phyloP scores from a whole-genome alignment of 495 filamentous ascomycete genomes.

The Xylona heveae region DNA sequence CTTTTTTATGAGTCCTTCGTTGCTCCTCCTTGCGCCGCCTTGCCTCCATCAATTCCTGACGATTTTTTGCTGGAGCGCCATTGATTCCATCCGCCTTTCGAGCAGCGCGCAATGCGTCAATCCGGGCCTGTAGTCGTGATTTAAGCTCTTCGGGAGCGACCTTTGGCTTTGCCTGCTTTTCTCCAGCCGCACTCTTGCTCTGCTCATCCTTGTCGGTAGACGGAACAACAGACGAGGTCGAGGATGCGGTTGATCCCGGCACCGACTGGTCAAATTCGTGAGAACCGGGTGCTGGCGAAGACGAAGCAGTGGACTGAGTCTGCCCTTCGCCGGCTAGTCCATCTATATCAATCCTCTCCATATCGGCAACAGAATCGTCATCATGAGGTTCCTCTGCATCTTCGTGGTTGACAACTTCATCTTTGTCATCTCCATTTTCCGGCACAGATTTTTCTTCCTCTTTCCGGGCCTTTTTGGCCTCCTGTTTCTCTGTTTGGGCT shows the following conservation, averaged over 20 bases:
- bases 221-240: slow-evolving; percentile 45
- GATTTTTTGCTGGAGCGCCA: slow-evolving; percentile 55
- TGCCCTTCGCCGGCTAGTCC: slow-evolving; percentile 18
- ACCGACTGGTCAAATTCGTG: slow-evolving; percentile 40
- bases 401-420: slow-evolving; percentile 9
- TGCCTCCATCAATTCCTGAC: slow-evolving; percentile 77
- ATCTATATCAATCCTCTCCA: slow-evolving; percentile 24
- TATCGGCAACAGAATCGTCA: slow-evolving; percentile 15
- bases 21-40: slow-evolving; percentile 70
- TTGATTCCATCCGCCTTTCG: slow-evolving; percentile 67
- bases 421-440: slow-evolving; percentile 3
- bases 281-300: slow-evolving; percentile 34
- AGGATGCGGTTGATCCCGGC: slow-evolving; percentile 41
- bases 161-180: slow-evolving; percentile 26
- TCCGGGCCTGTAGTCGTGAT: slow-evolving; percentile 54
- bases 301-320: slow-evolving; percentile 23
- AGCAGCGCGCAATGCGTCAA: slow-evolving; percentile 58
- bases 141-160: slow-evolving; percentile 46
- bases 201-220: slow-evolving; percentile 23
- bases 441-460: slow-evolving; percentile 3
- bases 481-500: slow-evolving; percentile 11
- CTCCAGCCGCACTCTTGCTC: slow-evolving; percentile 3
- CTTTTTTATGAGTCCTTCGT: slow-evolving; percentile 72
- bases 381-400: slow-evolving; percentile 12
- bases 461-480: slow-evolving; percentile 8